Evolutionary conservation across 225 moss, liverwort and hornwort genomes (phyloP).

Genomic region (Pseudisothecium myosuroides): DNA sequence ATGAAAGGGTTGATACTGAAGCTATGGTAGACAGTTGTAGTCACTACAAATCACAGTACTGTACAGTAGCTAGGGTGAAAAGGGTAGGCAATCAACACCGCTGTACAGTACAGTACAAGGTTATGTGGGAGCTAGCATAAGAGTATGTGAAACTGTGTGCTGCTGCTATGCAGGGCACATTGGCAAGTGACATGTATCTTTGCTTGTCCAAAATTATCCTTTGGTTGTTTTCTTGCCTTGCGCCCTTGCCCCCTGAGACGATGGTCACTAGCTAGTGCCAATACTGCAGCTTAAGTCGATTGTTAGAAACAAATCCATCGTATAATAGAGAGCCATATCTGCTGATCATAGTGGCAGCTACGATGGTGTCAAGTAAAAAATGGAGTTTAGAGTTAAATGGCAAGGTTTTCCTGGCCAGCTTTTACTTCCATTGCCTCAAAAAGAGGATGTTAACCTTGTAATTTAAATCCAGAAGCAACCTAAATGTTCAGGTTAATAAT

Average conservation of each 20-base stretch:
- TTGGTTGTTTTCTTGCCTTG: background rate
- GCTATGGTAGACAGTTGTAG: background rate
- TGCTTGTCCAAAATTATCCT: background rate
- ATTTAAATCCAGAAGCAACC: no score
- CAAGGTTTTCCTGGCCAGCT: background rate
- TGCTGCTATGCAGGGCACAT: background rate
- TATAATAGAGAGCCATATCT: background rate
- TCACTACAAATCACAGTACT: background rate
- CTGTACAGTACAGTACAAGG: background rate
- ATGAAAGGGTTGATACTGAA: background rate
- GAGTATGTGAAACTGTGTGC: background rate
- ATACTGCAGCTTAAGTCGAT: background rate
- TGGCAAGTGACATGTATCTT: background rate
- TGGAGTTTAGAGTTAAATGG: background rate
- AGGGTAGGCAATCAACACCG: background rate
- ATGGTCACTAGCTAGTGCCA: background rate
- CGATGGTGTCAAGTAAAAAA: background rate
- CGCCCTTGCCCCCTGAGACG: no score
- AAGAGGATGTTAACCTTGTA: background rate
- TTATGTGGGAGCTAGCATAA: background rate
- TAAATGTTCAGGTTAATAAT: background rate
- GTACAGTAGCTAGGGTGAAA: background rate
- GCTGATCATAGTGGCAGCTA: background rate
- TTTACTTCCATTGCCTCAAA: background rate
- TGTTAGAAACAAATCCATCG: background rate